Evolutionary conservation across 1,284 basidiomycete species (phyloP), one percentile per base, ranked within the genome.

Genomic region (Lignosus rhinocerotis): DNA sequence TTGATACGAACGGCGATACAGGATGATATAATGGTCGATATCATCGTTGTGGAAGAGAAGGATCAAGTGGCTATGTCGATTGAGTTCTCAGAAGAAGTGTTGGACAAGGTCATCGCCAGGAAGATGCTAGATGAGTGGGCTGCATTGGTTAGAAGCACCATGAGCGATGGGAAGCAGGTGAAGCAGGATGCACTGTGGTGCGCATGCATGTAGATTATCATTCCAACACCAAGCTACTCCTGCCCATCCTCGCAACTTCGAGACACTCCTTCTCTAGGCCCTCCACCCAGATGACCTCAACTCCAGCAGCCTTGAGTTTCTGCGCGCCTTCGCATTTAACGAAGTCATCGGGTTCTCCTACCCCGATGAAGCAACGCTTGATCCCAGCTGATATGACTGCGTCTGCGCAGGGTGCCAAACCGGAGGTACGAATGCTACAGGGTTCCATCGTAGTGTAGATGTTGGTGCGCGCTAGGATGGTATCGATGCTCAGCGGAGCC

Each of bases 401-500:
- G 64, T 95, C 84, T 12, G 93, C 89, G 71, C 97, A 99, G 0
- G 94, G 88, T 0, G 86, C 75, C 36, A 97, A 81, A 1, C 96
- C 95, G 0, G 93, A 96, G 10, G 94, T 90, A 54, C 97, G 82
- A 32, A 92, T 75, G 3, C 94, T 96, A 72, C 97, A 99, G 11
- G 97, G 97, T 71, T 99, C 97, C 82, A 99, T 87, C 0, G 96
- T 99, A 0, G 96, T 97, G 70, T 96, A 99, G 58, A 94, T 85
- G 67, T 93, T 87, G 30, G 87, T 80, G 43, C 78, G 75, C 9
- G 75, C 59, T 53, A 94, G 73, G 17, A 92, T 65, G 7, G 79
- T 75, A 25, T 81, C 75, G 39, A 51, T 67, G 48, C 47, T 38
- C 47, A 64, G 50, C 7, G 57, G 55, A 16, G 70, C 61, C 0